Conservation (phyloP, 306 rosid species). For the Ammopiptanthus mongolicus region DNA sequence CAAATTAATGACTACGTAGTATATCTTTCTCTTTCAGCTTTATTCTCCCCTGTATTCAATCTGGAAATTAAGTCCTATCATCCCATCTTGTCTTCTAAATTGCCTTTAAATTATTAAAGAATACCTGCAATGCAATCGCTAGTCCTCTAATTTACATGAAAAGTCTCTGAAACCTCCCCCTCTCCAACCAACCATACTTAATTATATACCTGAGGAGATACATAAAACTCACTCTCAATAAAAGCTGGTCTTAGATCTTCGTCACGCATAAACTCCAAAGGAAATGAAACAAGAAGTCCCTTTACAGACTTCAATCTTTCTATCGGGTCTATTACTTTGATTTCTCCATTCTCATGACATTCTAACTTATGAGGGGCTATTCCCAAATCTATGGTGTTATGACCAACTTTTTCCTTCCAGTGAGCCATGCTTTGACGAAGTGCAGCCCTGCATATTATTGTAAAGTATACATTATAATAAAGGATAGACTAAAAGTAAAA, state of each 20-base stretch:
- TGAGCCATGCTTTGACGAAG: conserved; percentile 61
- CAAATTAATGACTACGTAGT: background rate
- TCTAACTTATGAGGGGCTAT: conserved; percentile 65
- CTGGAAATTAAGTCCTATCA: background rate
- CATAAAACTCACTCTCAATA: conserved; percentile 89
- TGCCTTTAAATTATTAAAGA: background rate
- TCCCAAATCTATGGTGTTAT: conserved; percentile 82
- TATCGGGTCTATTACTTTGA: conserved; percentile 34
- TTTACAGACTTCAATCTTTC: conserved; percentile 55
- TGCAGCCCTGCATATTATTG: conserved; percentile 49
- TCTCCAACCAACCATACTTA: conserved; percentile 11
- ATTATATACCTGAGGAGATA: conserved; percentile 80
- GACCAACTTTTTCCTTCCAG: conserved; percentile 69
- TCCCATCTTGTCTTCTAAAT: background rate
- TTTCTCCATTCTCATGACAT: conserved; percentile 49
- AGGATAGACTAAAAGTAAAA: background rate
- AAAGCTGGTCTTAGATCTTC: conserved; percentile 96
- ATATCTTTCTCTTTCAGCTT: background rate
- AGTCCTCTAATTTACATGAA: background rate
- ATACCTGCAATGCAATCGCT: background rate
- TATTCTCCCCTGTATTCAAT: conserved; percentile 9
- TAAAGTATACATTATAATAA: background rate
- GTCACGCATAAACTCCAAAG: conserved; percentile 81
- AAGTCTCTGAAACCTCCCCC: background rate
- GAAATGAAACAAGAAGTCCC: conserved; percentile 92